These are phyloP conservation scores for Exophiala sideris DNA, from an alignment of 2,329 filamentous ascomycete genomes.

Conservation along the genomic window DNA sequence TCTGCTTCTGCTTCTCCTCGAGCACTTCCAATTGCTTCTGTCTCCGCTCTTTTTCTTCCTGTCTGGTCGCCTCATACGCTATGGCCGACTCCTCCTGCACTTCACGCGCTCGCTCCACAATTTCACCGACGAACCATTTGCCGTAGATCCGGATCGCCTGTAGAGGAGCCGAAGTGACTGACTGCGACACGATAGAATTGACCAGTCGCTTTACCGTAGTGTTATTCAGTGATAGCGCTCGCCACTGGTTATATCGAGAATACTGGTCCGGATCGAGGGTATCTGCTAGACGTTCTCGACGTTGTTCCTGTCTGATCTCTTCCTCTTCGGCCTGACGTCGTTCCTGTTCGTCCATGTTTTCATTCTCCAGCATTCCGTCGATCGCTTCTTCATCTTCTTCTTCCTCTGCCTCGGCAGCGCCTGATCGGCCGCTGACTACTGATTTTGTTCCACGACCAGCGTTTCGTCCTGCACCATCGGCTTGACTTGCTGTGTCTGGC, in stretches of 20 bases:
- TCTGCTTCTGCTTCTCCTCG: constrained; percentile 35
- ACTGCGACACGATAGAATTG: constrained; percentile 66
- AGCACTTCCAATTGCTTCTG: constrained; percentile 52
- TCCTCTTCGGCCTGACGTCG: constrained; percentile 23
- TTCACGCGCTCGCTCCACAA: constrained; percentile 62
- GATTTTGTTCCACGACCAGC: constrained; percentile 20
- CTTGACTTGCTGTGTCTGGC: constrained; percentile 12
- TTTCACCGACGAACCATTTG: constrained; percentile 64
- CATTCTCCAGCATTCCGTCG: constrained; percentile 23
- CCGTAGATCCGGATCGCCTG: constrained; percentile 63
- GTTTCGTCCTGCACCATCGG: constrained; percentile 10
- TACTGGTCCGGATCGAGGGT: constrained; percentile 23
- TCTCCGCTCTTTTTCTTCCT: constrained; percentile 55
- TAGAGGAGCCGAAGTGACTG: constrained; percentile 61
- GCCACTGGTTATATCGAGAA: constrained; percentile 24
- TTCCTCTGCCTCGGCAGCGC: constrained; percentile 24
- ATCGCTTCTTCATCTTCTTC: constrained; percentile 29
- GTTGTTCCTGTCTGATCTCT: constrained; percentile 23
- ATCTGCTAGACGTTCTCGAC: constrained; percentile 20
- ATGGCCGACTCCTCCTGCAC: constrained; percentile 55
- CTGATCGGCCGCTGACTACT: constrained; percentile 24
- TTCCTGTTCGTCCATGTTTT: constrained; percentile 25
- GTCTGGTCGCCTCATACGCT: constrained; percentile 51
- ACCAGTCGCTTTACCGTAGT: constrained; percentile 55
- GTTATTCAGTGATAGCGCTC: constrained; percentile 40